Evolutionary conservation across 805 yeast genomes (phyloP), one percentile per base, ranked within the genome.

Genomic region (Starmerella asiatica): DNA sequence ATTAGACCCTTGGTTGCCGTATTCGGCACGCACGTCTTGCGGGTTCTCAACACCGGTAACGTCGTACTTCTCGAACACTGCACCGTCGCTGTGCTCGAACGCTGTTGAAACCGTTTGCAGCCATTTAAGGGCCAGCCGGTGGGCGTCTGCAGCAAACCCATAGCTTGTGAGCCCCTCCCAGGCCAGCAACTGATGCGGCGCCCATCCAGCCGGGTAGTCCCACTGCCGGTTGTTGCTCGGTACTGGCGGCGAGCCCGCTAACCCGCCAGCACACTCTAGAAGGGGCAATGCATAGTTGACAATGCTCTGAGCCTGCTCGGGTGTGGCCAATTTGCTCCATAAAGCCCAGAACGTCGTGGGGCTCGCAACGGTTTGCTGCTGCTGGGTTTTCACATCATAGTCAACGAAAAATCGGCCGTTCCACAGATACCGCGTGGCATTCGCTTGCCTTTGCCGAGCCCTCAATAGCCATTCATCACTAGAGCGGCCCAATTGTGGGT

Each of bases 121-220:
- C 98, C 98, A 88, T 48, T 94, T 68, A 57, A 80, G 81, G 1
- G 78, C 76, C 42, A 88, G 61, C 44, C 97, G 63, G 40, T 76
- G 67, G 1, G 88, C 76, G 15, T 72, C 71, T 3, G 68, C 73
- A 3, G 57, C 58, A 54, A 67, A 81, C 0, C 86, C 91, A 56
- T 88, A 91, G 38, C 75, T 70, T 21, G 58, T 51, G 26, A 88
- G 65, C 0, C 96, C 97, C 33, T 71, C 71, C 98, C 98, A 88
- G 1, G 94, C 88, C 39, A 88, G 58, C 15, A 88, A 82, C 60
- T 88, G 98, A 57, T 91, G 97, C 3, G 98, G 97, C 0, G 97
- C 95, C 98, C 98, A 88, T 1, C 97, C 97, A 55, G 65, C 83
- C 2, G 98, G 98, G 58, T 79, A 91, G 58, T 88, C 98, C 98